Percentiles rank a stretch among this genome's conserved stretches.
Conservation (phyloP, 352 stramenopile species). For the Pythium vanterpoolii region DNA sequence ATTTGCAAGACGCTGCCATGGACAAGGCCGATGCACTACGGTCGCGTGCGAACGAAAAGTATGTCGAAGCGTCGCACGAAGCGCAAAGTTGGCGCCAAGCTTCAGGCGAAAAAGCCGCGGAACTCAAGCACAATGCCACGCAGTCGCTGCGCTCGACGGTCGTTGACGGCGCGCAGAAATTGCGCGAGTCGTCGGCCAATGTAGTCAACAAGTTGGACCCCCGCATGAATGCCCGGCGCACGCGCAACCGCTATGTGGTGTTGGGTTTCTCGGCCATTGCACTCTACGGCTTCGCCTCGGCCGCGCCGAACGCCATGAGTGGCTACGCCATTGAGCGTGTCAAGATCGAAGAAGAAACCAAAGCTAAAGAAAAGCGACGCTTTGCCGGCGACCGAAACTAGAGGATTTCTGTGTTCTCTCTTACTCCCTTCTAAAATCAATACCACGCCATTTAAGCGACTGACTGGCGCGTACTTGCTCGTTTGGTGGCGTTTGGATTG, state of each 20-base stretch:
- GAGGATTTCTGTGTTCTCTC: background rate
- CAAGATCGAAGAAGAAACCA: conserved; percentile 46
- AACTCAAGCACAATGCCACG: conserved; percentile 21
- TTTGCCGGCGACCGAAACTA: background rate
- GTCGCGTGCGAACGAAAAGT: conserved; percentile 28
- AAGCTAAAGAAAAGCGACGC: conserved; percentile 10
- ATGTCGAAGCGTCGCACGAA: background rate
- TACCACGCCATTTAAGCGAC: background rate
- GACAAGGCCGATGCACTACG: conserved; percentile 28
- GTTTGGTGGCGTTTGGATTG: background rate
- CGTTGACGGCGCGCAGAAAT: conserved; percentile 37
- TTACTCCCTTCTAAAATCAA: too few species aligned
- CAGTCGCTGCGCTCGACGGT: conserved; percentile 37
- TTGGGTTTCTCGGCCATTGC: conserved; percentile 63
- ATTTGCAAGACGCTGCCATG: conserved; percentile 34
- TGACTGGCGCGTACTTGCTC: conserved; percentile 4
- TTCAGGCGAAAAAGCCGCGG: background rate
- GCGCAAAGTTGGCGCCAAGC: conserved; percentile 1
- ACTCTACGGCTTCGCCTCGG: conserved; percentile 72
- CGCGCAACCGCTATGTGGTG: conserved; percentile 56
- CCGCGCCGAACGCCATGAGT: conserved; percentile 54
- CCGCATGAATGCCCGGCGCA: conserved; percentile 29
- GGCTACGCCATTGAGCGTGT: conserved; percentile 66
- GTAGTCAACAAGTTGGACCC: conserved; percentile 57
- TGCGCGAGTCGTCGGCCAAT: conserved; percentile 44